A percentile compares a stretch with the other conserved stretches of the same genome.
These are phyloP conservation scores for Aspergillus ibericus DNA, from an alignment of 2,329 filamentous ascomycete species.

Conservation along the genomic window DNA sequence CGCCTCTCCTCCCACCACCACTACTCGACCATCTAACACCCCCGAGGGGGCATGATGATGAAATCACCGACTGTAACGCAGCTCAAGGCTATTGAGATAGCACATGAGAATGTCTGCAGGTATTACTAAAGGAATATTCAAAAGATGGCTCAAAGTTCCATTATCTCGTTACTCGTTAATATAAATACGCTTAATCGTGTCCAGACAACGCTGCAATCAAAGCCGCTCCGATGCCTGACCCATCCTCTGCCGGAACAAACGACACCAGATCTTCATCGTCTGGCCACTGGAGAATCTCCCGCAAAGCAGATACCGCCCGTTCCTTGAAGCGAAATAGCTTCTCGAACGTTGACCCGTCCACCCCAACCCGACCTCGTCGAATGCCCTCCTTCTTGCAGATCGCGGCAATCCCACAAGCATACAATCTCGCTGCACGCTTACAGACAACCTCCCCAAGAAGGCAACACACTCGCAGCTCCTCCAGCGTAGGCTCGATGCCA, in stretches of 20 bases:
- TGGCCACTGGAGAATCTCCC: conserved; percentile 64
- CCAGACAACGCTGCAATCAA: conserved; percentile 70
- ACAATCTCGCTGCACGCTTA: conserved; percentile 85
- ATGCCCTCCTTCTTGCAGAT: conserved; percentile 93
- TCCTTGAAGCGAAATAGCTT: conserved; percentile 36
- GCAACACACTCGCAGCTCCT: conserved; percentile 83
- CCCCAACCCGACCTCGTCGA: conserved; percentile 81
- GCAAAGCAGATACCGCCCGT: conserved; percentile 3
- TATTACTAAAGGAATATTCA: no score
- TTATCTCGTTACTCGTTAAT: neutral
- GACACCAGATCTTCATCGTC: conserved; percentile 77
- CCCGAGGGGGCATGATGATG: no score
- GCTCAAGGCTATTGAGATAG: no score
- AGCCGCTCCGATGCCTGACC: conserved; percentile 85
- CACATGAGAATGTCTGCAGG: no score
- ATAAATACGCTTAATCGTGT: neutral
- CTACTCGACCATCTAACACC: no score
- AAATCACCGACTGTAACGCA: no score
- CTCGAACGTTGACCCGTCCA: conserved; percentile 93
- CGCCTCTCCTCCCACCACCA: no score
- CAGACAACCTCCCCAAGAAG: conserved; percentile 90
- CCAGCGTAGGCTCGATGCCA: conserved; percentile 65
- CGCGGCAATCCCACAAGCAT: conserved; percentile 90
- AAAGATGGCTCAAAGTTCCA: no score
- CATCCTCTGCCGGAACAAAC: conserved; percentile 83